These are phyloP conservation scores for Microcyclosporella mali DNA, from an alignment of 2,329 filamentous ascomycete genomes.

Conservation along the genomic window DNA sequence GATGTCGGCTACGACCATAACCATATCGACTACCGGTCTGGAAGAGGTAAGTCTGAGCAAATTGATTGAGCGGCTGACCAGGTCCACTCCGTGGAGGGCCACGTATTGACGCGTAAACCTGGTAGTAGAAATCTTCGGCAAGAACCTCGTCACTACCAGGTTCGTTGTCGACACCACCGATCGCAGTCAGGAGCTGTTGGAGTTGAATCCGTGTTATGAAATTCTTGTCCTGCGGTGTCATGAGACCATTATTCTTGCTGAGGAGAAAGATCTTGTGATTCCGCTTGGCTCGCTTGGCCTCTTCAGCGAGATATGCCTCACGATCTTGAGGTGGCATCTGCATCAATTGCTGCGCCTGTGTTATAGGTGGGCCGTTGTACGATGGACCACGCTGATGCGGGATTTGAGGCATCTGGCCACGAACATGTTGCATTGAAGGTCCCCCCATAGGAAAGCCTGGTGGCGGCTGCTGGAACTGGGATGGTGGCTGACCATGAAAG, in stretches of 20 bases:
- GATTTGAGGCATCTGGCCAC: conserved; percentile 20
- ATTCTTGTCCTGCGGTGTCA: conserved; percentile 99
- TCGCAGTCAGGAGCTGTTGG: conserved; percentile 89
- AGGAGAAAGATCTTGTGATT: conserved; percentile 97
- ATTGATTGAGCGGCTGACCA: conserved; percentile 87
- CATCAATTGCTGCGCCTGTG: conserved; percentile 67
- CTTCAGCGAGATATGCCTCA: conserved; percentile 75
- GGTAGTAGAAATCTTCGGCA: conserved; percentile 95
- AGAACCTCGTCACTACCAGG: conserved; percentile 69
- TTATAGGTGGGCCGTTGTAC: conserved; percentile 48
- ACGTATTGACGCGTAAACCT: conserved; percentile 91
- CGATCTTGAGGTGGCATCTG: conserved; percentile 79
- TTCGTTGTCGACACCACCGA: conserved; percentile 75
- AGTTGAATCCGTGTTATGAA: conserved; percentile 97
- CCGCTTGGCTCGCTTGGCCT: conserved; percentile 89
- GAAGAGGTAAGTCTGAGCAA: conserved; percentile 95
- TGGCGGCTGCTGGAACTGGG: conserved; percentile 21
- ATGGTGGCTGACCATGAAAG: conserved; percentile 23
- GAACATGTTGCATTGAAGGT: conserved; percentile 32
- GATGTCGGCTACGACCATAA: conserved; percentile 57
- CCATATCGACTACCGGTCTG: conserved; percentile 84
- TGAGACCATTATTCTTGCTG: conserved; percentile 90
- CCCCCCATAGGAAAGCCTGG: conserved; percentile 17
- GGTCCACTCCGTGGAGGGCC: conserved; percentile 81
- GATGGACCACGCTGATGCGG: conserved; percentile 42